Conservation (phyloP, 1,284 basidiomycete genomes). For the Veloboletus limbatus region DNA sequence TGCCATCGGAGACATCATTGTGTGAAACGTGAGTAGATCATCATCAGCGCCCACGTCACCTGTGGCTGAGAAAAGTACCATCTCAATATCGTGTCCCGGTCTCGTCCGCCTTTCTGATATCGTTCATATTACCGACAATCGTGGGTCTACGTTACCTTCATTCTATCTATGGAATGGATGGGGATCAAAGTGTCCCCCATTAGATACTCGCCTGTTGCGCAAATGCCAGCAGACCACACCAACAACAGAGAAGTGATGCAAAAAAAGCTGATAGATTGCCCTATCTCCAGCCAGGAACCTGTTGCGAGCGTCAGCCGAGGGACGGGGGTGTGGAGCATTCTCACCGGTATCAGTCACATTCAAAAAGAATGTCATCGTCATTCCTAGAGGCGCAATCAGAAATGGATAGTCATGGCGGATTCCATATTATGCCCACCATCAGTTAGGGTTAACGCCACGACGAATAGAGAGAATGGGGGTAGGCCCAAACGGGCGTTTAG, state of each 20-base stretch:
- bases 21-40: conserved; percentile 7
- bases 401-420: conserved; percentile 1
- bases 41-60: conserved; percentile 2
- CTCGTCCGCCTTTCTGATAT: conserved; percentile 4
- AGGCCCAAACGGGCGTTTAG: conserved; percentile 64
- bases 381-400: conserved; percentile 42
- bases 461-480: conserved; percentile 74
- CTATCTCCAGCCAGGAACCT: conserved; percentile 89
- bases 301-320: conserved; percentile 15
- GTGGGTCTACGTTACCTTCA: conserved; percentile 28
- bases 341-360: conserved; percentile 76
- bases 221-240: conserved; percentile 77
- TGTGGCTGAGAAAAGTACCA: not conserved
- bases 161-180: conserved; percentile 15
- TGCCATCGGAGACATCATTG: conserved; percentile 2
- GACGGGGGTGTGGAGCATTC: conserved; percentile 9
- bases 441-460: conserved; percentile 70
- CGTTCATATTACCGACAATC: conserved; percentile 19
- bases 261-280: conserved; percentile 86
- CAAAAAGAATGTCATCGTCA: conserved; percentile 84
- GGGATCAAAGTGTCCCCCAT: conserved; percentile 42
- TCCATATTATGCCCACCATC: conserved; percentile 50
- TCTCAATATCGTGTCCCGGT: conserved; percentile 1
- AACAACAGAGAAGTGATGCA: conserved; percentile 80
- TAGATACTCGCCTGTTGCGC: conserved; percentile 63